These are phyloP conservation scores for Tulasnella sp. DNA, from an alignment of 768 basidiomycete genomes.

Conservation along the genomic window DNA sequence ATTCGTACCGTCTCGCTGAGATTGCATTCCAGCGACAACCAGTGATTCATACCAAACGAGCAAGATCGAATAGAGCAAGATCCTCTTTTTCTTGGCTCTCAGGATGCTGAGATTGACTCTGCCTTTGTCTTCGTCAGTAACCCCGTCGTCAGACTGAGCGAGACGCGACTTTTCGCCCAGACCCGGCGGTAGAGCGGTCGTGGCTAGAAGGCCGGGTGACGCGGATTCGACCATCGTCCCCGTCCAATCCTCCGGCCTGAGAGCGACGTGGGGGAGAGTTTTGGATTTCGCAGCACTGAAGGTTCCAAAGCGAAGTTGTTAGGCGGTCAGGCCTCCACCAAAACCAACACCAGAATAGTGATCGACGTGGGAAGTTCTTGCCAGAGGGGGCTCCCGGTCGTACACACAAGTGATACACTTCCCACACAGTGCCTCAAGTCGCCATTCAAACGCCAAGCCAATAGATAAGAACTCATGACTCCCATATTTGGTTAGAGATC, in stretches of 20 bases:
- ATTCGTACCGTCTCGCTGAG: neutral
- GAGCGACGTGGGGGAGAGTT: neutral
- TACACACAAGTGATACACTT: neutral
- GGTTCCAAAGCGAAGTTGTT: neutral
- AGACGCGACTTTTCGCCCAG: neutral
- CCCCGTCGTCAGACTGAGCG: constrained; percentile 40
- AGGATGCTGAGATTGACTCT: constrained; percentile 34
- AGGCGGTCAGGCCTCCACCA: no score
- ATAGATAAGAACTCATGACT: neutral
- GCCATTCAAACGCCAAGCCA: no score
- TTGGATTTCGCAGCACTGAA: neutral
- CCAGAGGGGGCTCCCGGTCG: no score
- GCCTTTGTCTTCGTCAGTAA: constrained; percentile 50
- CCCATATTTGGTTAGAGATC: neutral
- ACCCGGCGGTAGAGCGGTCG: neutral
- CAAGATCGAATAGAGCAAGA: constrained; percentile 57
- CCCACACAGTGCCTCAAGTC: neutral
- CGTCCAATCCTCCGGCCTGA: neutral
- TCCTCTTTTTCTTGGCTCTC: constrained; percentile 45
- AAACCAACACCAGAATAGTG: neutral
- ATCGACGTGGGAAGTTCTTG: no score
- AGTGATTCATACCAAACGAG: constrained; percentile 48
- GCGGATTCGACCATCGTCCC: neutral
- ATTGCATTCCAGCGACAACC: constrained; percentile 1
- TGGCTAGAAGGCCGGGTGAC: neutral